phyloP scores from a whole-genome alignment of 495 filamentous ascomycete species.

The Tuber microsphaerosporum region DNA sequence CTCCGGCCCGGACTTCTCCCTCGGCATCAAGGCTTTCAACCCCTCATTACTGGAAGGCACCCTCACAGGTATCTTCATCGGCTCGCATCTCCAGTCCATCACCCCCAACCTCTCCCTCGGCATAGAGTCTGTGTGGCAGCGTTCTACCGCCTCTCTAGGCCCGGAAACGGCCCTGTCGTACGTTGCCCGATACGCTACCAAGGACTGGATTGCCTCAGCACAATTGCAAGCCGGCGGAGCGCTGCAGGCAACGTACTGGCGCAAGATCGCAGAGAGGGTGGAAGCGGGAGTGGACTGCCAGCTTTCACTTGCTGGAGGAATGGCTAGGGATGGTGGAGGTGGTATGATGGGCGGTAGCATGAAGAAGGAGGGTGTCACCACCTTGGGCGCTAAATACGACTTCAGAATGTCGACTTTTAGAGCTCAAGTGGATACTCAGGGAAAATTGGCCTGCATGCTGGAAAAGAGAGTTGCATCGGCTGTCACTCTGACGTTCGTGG shows the following conservation, averaged over 20 bases:
- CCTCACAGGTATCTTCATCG: slow-evolving; percentile 88
- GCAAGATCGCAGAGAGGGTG: slow-evolving; percentile 83
- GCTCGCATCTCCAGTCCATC: slow-evolving; percentile 87
- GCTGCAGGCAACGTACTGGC: slow-evolving; percentile 91
- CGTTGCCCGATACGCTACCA: slow-evolving; percentile 76
- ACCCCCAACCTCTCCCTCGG: slow-evolving; percentile 83
- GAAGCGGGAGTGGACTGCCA: slow-evolving; percentile 94
- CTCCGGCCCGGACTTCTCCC: slow-evolving; percentile 82
- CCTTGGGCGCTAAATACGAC: slow-evolving; percentile 94
- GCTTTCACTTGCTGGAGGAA: slow-evolving; percentile 67
- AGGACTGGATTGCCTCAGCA: slow-evolving; percentile 83
- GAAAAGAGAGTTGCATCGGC: slow-evolving; percentile 92
- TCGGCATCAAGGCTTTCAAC: slow-evolving; percentile 83
- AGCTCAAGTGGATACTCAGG: slow-evolving; percentile 89
- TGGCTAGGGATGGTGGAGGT: slow-evolving; percentile 47
- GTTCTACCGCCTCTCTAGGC: slow-evolving; percentile 62
- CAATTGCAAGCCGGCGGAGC: slow-evolving; percentile 78
- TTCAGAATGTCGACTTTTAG: slow-evolving; percentile 91
- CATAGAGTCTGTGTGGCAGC: slow-evolving; percentile 89
- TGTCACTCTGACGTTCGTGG: slow-evolving; percentile 86
- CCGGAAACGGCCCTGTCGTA: slow-evolving; percentile 84
- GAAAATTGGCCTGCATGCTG: slow-evolving; percentile 82
- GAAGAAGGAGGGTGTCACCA: slow-evolving; percentile 77
- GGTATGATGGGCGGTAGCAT: slow-evolving; percentile 63
- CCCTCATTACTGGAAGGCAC: slow-evolving; percentile 87